These are phyloP conservation scores for Aspergillus kassunensis DNA, from an alignment of 495 filamentous ascomycete genomes.

Conservation along the genomic window DNA sequence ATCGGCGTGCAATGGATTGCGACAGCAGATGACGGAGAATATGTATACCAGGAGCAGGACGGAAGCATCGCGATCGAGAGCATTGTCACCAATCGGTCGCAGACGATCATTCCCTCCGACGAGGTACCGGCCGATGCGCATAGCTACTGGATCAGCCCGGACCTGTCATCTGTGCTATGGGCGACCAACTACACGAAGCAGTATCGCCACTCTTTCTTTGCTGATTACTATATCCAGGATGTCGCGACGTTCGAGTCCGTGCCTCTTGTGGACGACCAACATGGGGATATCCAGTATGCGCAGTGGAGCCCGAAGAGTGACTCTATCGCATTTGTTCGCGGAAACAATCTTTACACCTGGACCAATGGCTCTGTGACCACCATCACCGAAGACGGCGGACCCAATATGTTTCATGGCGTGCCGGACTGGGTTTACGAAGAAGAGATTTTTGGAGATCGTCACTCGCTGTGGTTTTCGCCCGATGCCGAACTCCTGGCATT, in stretches of 20 bases:
- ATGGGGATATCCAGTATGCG: slow-evolving; percentile 19
- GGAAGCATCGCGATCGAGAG: slow-evolving; percentile 17
- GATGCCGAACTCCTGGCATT: slow-evolving; percentile 17
- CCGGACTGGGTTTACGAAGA: slow-evolving; percentile 23
- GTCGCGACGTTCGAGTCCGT: slow-evolving; percentile 12
- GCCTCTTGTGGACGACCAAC: slow-evolving; percentile 12
- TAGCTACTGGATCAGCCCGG: slow-evolving; percentile 17
- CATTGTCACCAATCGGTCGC: slow-evolving; percentile 19
- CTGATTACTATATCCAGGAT: slow-evolving; percentile 22
- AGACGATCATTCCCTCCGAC: slow-evolving; percentile 16
- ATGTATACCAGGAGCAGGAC: slow-evolving; percentile 15
- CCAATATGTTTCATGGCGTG: slow-evolving; percentile 19
- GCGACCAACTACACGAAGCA: slow-evolving; percentile 20
- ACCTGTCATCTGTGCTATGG: slow-evolving; percentile 20
- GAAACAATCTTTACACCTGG: slow-evolving; percentile 17
- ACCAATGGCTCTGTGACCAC: slow-evolving; percentile 10
- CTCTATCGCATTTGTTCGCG: slow-evolving; percentile 20
- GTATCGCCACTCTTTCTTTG: slow-evolving; percentile 20
- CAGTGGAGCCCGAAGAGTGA: slow-evolving; percentile 15
- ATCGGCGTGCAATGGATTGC: slow-evolving; percentile 19
- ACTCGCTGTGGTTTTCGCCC: slow-evolving; percentile 18
- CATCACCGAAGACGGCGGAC: slow-evolving; percentile 17
- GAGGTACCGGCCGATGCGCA: slow-evolving; percentile 7
- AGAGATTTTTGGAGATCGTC: slow-evolving; percentile 18
- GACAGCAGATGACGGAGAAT: slow-evolving; percentile 15